phyloP scores from a whole-genome alignment of 192 early-diverging fungal species.

The Coemansia sp. region DNA sequence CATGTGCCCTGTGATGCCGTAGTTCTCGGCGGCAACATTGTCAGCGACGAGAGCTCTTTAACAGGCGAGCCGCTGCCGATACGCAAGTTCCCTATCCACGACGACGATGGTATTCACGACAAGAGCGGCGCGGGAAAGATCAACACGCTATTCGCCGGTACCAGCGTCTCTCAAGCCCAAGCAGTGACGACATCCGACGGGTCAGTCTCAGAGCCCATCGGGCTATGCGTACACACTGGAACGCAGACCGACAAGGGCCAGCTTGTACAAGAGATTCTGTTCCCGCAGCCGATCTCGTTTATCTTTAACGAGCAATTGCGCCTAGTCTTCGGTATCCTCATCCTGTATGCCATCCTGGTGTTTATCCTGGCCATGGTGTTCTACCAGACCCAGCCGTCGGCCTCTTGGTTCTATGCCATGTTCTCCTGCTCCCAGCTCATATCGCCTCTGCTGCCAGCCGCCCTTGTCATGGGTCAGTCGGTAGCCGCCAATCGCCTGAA shows the following conservation, averaged over 20 bases:
- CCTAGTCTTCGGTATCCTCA: constrained; percentile 57
- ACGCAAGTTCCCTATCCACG: constrained; percentile 66
- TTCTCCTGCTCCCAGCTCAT: constrained; percentile 61
- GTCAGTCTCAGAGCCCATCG: constrained; percentile 43
- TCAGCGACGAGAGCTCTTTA: constrained; percentile 69
- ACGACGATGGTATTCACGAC: constrained; percentile 55
- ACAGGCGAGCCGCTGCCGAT: constrained; percentile 76
- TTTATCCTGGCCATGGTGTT: constrained; percentile 43
- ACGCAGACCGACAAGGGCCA: constrained; percentile 61
- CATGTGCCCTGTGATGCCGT: constrained; percentile 65
- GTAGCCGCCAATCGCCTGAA: constrained; percentile 56
- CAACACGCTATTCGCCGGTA: constrained; percentile 69
- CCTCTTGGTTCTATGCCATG: constrained; percentile 63
- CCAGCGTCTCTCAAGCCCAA: constrained; percentile 57
- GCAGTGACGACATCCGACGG: constrained; percentile 24
- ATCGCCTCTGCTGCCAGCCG: constrained; percentile 60
- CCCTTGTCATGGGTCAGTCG: constrained; percentile 61
- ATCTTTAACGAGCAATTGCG: constrained; percentile 66
- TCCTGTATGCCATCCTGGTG: constrained; percentile 55
- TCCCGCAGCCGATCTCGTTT: constrained; percentile 59
- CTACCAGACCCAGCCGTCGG: constrained; percentile 54
- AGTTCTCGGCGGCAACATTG: constrained; percentile 62
- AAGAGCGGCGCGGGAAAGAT: constrained; percentile 51
- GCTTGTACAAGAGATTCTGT: constrained; percentile 63
- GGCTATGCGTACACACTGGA: constrained; percentile 27